These are phyloP conservation scores for Fusarium chlamydosporum DNA, from an alignment of 2,329 filamentous ascomycete species.

Conservation along the genomic window DNA sequence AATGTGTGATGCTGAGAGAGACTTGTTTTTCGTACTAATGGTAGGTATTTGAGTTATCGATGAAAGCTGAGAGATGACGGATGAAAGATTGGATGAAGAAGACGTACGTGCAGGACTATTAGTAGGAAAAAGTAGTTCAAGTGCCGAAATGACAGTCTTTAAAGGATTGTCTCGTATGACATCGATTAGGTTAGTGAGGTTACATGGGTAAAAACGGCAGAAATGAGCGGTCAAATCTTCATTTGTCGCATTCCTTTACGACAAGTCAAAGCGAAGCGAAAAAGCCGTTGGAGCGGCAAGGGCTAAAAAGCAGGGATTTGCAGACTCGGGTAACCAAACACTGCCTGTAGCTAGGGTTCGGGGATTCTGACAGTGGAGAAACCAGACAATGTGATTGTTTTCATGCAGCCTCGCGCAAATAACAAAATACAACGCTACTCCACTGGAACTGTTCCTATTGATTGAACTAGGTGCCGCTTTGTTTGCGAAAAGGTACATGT, in stretches of 20 bases:
- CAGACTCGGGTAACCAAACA: slow-evolving; percentile 5
- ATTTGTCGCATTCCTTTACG: slow-evolving; percentile 19
- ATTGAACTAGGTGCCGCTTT: not conserved
- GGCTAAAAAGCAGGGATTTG: not conserved
- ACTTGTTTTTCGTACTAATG: not conserved
- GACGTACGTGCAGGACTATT: not conserved
- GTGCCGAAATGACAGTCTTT: slow-evolving; percentile 29
- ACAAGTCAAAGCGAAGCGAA: slow-evolving; percentile 12
- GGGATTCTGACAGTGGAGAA: not conserved
- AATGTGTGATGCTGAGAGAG: slow-evolving; percentile 1
- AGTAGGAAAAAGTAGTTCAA: not conserved
- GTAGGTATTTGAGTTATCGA: not conserved
- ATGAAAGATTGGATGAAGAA: not conserved
- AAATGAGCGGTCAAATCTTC: slow-evolving; percentile 33
- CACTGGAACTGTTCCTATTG: slow-evolving; percentile 9
- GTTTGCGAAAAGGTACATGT: too few relatives aligned
- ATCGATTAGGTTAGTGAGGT: slow-evolving; percentile 25
- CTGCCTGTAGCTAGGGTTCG: slow-evolving; percentile 17
- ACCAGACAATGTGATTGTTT: not conserved
- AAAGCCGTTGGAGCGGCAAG: slow-evolving; percentile 24
- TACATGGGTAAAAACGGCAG: slow-evolving; percentile 33
- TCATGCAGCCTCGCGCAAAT: slow-evolving; percentile 19
- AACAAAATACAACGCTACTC: slow-evolving; percentile 21
- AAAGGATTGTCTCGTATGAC: slow-evolving; percentile 25
- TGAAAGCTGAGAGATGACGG: not conserved